A percentile compares a stretch with the other conserved stretches of the same genome.
Evolutionary conservation across 345 rosid genomes (phyloP).

Genomic region (Cardamine occulta): DNA sequence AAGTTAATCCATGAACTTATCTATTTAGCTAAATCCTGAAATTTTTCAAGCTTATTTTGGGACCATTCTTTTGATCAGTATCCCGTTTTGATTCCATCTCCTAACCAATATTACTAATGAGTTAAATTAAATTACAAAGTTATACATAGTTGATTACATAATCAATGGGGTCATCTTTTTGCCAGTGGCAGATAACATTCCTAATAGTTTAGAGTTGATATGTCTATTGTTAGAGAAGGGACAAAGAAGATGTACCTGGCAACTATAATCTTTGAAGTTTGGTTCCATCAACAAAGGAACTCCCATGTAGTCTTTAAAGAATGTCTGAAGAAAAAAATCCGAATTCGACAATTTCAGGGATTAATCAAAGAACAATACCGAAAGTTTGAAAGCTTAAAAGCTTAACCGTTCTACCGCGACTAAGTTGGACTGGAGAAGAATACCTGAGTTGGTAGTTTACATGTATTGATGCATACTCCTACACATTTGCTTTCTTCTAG

Average conservation of each 20-base stretch:
- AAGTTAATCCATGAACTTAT: neutral
- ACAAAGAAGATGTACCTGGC: slow-evolving; percentile 61
- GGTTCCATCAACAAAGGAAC: slow-evolving; percentile 90
- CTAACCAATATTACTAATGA: neutral
- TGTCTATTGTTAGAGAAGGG: neutral
- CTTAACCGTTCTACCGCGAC: neutral
- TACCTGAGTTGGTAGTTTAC: slow-evolving; percentile 96
- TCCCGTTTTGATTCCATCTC: no score
- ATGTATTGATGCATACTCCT: slow-evolving; percentile 82
- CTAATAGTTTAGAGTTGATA: neutral
- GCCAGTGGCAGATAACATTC: no score
- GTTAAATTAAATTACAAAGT: neutral
- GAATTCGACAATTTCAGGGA: neutral
- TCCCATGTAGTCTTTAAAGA: slow-evolving; percentile 86
- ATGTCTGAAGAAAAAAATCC: slow-evolving; percentile 49
- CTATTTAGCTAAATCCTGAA: neutral
- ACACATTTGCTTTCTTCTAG: slow-evolving; percentile 94
- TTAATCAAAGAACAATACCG: neutral
- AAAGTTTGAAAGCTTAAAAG: neutral
- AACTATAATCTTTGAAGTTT: slow-evolving; percentile 82
- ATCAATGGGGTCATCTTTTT: neutral
- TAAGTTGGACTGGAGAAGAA: neutral
- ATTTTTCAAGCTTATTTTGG: neutral
- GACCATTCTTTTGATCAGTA: no score
- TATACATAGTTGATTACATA: neutral